Base-by-base conservation (phyloP, 2,329 filamentous ascomycete species). In the Ambrosiella xylebori region DNA sequence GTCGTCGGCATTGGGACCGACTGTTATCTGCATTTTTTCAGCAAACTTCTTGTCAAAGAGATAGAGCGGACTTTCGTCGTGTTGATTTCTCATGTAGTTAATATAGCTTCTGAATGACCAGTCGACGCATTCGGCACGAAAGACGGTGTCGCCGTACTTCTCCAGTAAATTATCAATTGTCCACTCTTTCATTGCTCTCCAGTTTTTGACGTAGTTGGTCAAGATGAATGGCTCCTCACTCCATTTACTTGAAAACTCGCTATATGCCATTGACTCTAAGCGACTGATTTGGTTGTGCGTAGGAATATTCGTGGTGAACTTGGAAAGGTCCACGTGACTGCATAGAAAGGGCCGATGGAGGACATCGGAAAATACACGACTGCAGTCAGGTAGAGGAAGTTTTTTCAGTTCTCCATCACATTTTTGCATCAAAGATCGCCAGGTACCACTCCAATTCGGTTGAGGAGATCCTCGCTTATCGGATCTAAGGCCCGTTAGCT, bases 71-170 rank as follows among this genome's bases (percentile, higher is more conserved):
- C 86, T 91, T 70, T 97, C 93, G 63, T 97, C 91, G 15, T 72
- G 72, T 66, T 80, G 91, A 66, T 85, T 77, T 47, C 75, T 73
- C 84, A 96, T 88, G 69, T 97, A 98, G 50, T 81, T 74, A 62
- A 83, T 74, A 68, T 97, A 97, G 0, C 80, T 86, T n/a, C 76
- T 74, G 62, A 95, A 78, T 0, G 83, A 80, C 91, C 91, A 97
- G 70, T 96, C 88, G 4, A 97, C 90, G 0, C 89, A 86, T 74
- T 97, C 93, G 8, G 91, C 91, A 45, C 88, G 81, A 69, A 97
- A 96, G 55, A 79, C 76, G 2, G 84, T 76, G 54, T 82, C 70
- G 0, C 76, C 73, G 67, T 89, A 88, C 61, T 75, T 73, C n/a
- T 73, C 65, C 0, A 85, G 72, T 0, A 97, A 75, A 8, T 71